Percentiles rank a stretch among this genome's conserved stretches.
These are phyloP conservation scores for Coniosporium tulheliwenetii DNA, from an alignment of 2,329 filamentous ascomycete species.

Conservation along the genomic window DNA sequence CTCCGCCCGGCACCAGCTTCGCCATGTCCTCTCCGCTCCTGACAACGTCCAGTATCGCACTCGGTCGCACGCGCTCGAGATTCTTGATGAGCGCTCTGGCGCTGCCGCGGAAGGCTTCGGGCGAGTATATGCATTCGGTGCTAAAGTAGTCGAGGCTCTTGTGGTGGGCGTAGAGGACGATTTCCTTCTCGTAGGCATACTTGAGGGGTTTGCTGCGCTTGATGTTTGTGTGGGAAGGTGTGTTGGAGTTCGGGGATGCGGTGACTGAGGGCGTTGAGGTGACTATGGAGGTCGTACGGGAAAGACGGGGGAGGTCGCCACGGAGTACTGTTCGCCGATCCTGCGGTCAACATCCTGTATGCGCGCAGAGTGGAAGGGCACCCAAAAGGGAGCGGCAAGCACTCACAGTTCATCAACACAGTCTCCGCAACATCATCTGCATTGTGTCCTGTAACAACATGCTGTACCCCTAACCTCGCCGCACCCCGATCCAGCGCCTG, in stretches of 20 bases:
- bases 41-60: slow-evolving; percentile 88
- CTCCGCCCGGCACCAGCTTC: slow-evolving; percentile 51
- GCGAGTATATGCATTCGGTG: slow-evolving; percentile 96
- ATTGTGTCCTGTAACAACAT: slow-evolving; percentile 95
- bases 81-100: slow-evolving; percentile 89
- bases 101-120: slow-evolving; percentile 88
- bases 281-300: slow-evolving; percentile 79
- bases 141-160: slow-evolving; percentile 96
- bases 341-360: too few relatives aligned
- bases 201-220: slow-evolving; percentile 94
- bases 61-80: slow-evolving; percentile 80
- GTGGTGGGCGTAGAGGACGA: slow-evolving; percentile 93
- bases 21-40: slow-evolving; percentile 95
- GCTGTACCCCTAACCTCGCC: slow-evolving; percentile 69
- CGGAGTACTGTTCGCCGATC: slow-evolving; percentile 41
- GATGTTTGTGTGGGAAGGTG: slow-evolving; percentile 51
- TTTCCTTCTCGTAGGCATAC: slow-evolving; percentile 98
- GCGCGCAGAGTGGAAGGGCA: not conserved
- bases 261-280: slow-evolving; percentile 36
- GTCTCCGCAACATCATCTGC: slow-evolving; percentile 96
- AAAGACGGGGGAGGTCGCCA: slow-evolving; percentile 75
- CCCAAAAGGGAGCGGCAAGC: not conserved
- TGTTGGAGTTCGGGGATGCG: slow-evolving; percentile 33
- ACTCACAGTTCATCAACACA: slow-evolving; percentile 71
- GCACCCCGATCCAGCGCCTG: slow-evolving; percentile 90